Evolutionary conservation across 2,329 filamentous ascomycete genomes (phyloP), one percentile per base, ranked within the genome.

Genomic region (Stagonosporopsis cucurbitacearum): DNA sequence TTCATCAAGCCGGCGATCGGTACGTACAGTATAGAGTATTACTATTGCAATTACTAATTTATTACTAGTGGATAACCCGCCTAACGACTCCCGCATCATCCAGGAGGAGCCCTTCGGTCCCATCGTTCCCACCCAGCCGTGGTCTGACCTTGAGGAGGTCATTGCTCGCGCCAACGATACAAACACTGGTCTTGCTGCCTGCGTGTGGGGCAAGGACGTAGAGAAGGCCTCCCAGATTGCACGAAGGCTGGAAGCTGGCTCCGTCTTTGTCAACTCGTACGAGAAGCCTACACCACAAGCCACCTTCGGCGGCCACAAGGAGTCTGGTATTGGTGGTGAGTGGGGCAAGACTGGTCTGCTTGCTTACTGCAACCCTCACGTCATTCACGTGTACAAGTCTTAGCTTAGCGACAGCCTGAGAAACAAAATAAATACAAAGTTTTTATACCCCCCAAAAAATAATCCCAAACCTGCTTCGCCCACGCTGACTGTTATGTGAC

Each of bases 251-350:
- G 75, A 83, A 65, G 80, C 82, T n/a, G 84, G 84, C 1, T 83
- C 74, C 26, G 81, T 86, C 17, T 86, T 81, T 70, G 76, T 86
- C 52, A 86, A 86, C 71, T 79, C 75, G 19, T 81, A 72, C 56
- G 77, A 80, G 68, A 79, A 79, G 68, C 75, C 77, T 0, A 79
- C 76, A 4, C 78, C 80, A 0, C 72, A 78, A 61, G 80, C 79
- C 4, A 71, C 77, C 63, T 93, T 93, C 64, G 88, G 89, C 50
- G 91, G 92, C 0, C 91, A 84, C 81, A 94, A 93, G 78, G 84
- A 92, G 78, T 86, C 81, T 23, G 91, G 91, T 59, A 89, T 92
- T 54, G 91, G 91, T 40, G 86, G 89, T 53, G 91, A 96, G 75
- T 80, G 78, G 78, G 72, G 72, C 42, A 74, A 64, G 60, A 73